Conservation (phyloP, 306 rosid genomes). For the Carpinus fangiana region DNA sequence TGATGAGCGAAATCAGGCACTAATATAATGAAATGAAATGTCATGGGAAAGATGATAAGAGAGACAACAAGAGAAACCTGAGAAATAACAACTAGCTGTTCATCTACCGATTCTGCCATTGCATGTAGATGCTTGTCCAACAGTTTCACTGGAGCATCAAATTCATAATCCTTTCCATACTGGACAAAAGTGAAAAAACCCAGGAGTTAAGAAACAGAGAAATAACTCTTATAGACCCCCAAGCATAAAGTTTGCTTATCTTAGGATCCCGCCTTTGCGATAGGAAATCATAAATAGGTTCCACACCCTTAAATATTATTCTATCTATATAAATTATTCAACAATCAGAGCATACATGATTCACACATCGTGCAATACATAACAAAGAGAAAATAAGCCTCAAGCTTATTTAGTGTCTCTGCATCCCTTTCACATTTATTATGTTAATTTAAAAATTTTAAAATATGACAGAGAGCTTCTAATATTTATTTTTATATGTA, state of each 20-base stretch:
- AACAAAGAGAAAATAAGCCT: neutral
- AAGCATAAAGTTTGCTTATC: neutral
- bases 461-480: neutral
- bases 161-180: conserved; percentile 95
- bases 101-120: conserved; percentile 79
- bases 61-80: conserved; percentile 55
- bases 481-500: neutral
- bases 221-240: conserved; percentile 3
- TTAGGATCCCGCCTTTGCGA: conserved; percentile 3
- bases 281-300: conserved; percentile 4
- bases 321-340: neutral
- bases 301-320: conserved; percentile 2
- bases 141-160: conserved; percentile 92
- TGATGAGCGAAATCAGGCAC: conserved; percentile 4
- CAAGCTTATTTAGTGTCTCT: neutral
- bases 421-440: neutral
- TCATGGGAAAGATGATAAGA: conserved; percentile 7
- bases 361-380: neutral
- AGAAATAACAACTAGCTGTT: conserved; percentile 89
- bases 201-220: conserved; percentile 11
- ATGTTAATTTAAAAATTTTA: neutral
- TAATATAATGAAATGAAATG: neutral
- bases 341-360: neutral
- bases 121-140: conserved; percentile 87
- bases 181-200: conserved; percentile 34